Conservation (phyloP, 352 stramenopile genomes). For the Pythium folliculosum region DNA sequence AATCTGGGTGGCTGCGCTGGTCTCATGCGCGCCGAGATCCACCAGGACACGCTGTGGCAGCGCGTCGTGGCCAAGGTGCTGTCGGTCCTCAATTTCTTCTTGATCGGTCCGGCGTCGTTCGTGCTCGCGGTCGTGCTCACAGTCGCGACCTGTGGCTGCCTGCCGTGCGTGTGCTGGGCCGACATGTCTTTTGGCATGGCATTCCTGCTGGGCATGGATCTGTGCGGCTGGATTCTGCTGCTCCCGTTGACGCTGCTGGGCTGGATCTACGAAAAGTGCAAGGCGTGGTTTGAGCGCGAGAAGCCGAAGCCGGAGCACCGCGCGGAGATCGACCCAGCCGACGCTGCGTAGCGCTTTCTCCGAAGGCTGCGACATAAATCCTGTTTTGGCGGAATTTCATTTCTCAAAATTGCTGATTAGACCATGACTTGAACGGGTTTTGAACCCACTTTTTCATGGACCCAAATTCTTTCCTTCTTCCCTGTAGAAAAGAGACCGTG, state of each 20-base stretch:
- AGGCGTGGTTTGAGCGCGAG: background rate
- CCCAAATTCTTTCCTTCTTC: background rate
- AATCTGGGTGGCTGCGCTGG: slow-evolving; percentile 19
- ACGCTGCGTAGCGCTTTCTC: background rate
- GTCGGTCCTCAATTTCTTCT: slow-evolving; percentile 19
- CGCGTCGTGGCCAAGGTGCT: slow-evolving; percentile 8
- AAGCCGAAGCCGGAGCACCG: background rate
- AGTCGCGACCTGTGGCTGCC: slow-evolving; percentile 13
- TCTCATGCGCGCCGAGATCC: slow-evolving; percentile 16
- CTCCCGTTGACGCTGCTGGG: slow-evolving; percentile 1
- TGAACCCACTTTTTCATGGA: slow-evolving; percentile 4
- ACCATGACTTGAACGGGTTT: background rate
- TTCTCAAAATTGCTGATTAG: too few relatives aligned
- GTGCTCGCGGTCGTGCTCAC: slow-evolving; percentile 16
- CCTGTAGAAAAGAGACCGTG: too few relatives aligned
- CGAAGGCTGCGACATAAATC: too few relatives aligned
- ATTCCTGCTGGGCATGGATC: slow-evolving; percentile 14
- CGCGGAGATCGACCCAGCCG: background rate
- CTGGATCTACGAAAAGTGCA: background rate
- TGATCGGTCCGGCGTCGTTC: slow-evolving; percentile 18
- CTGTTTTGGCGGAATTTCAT: too few relatives aligned
- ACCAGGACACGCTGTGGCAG: slow-evolving; percentile 12
- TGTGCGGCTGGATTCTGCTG: slow-evolving; percentile 10
- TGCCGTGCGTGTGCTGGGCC: slow-evolving; percentile 14
- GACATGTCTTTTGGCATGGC: slow-evolving; percentile 13